A percentile compares a stretch with the other conserved stretches of the same genome.
Conservation (phyloP, 2,329 filamentous ascomycete species). For the Coniochaeta hoffmannii region DNA sequence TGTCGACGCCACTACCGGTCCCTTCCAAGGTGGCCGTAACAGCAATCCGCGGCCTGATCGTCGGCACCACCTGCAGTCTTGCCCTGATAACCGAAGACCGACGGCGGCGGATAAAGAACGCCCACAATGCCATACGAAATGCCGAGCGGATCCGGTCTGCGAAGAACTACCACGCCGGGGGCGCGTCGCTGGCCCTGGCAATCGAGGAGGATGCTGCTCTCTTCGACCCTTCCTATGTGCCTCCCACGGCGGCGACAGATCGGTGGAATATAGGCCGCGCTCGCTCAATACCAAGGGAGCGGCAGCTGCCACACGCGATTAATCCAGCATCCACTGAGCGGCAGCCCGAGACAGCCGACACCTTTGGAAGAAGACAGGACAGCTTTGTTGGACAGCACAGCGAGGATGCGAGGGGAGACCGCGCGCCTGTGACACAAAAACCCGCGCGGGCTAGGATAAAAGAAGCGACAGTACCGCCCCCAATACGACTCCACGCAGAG, state of each 20-base stretch:
- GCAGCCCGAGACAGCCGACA: neutral
- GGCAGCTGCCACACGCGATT: neutral
- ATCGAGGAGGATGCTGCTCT: constrained; percentile 16
- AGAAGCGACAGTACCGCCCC: neutral
- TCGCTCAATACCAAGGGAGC: neutral
- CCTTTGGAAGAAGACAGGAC: too few relatives aligned
- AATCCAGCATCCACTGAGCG: neutral
- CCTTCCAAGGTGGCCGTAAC: constrained; percentile 38
- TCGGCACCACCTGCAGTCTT: constrained; percentile 37
- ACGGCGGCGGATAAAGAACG: constrained; percentile 33
- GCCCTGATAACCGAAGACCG: constrained; percentile 36
- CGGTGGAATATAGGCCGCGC: neutral
- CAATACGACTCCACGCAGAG: neutral
- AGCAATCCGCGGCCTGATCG: constrained; percentile 33
- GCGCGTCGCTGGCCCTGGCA: constrained; percentile 14
- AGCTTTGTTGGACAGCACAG: neutral
- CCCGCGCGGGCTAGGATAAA: neutral
- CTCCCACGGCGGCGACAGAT: neutral
- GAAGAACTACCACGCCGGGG: constrained; percentile 27
- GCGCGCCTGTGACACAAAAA: neutral
- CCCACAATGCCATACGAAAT: constrained; percentile 29
- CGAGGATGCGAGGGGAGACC: neutral
- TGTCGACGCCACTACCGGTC: constrained; percentile 29
- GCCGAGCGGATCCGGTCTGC: constrained; percentile 29
- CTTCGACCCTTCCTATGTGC: constrained; percentile 8